Evolutionary conservation across 1,284 basidiomycete genomes (phyloP).

Genomic region (Irpex rosettiformis): DNA sequence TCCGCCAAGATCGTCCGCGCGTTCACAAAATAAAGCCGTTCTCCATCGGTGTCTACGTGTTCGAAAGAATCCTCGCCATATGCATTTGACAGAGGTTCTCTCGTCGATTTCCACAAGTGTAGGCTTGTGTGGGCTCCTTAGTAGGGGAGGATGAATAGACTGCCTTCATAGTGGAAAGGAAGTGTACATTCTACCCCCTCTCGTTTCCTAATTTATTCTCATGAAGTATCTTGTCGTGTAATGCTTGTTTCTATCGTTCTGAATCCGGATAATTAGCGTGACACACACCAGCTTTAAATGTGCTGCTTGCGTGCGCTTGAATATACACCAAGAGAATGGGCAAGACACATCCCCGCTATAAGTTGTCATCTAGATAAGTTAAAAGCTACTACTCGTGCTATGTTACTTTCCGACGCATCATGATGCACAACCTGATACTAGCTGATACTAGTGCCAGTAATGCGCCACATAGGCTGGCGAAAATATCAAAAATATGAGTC

Average conservation of each 20-base stretch:
- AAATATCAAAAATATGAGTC: conserved; percentile 10
- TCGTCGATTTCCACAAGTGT: neutral
- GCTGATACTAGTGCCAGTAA: too few relatives aligned
- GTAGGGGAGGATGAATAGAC: neutral
- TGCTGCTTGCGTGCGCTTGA: too few relatives aligned
- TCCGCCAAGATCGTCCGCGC: conserved; percentile 91
- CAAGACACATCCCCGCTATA: too few relatives aligned
- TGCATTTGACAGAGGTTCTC: neutral
- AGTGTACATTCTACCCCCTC: neutral
- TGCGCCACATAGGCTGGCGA: neutral
- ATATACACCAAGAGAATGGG: too few relatives aligned
- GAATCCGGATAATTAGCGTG: neutral
- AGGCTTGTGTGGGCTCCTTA: neutral
- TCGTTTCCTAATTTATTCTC: neutral
- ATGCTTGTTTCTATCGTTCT: neutral
- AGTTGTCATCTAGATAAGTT: too few relatives aligned
- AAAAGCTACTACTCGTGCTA: too few relatives aligned
- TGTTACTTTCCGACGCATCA: too few relatives aligned
- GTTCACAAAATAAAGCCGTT: conserved; percentile 76
- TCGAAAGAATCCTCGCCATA: too few relatives aligned
- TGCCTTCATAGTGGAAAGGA: neutral
- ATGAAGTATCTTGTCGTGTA: neutral
- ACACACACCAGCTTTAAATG: neutral
- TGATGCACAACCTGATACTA: too few relatives aligned
- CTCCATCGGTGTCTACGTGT: neutral